phyloP scores from a whole-genome alignment of 306 rosid species.

The Purshia tridentata region DNA sequence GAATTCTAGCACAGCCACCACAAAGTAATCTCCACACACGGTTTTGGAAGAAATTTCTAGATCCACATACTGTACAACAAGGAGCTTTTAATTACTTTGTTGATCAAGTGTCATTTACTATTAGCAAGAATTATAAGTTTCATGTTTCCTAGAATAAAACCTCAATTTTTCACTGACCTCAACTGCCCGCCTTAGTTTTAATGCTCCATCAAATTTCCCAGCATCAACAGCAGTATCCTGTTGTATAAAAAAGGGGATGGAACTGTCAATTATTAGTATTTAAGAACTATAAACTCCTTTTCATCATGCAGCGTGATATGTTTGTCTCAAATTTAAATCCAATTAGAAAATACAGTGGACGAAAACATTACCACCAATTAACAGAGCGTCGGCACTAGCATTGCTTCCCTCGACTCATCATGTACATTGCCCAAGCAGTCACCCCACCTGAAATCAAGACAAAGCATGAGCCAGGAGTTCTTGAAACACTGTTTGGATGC shows the following conservation, averaged over 20 bases:
- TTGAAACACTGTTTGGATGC: constrained; percentile 14
- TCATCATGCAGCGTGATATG: no score
- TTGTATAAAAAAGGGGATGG: constrained; percentile 7
- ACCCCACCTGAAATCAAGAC: constrained; percentile 73
- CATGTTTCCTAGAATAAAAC: no score
- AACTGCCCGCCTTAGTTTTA: constrained; percentile 66
- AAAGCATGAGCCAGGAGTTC: constrained; percentile 35
- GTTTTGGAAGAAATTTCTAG: background rate
- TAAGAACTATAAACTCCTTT: background rate
- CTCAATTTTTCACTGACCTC: constrained; percentile 77
- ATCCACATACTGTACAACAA: no score
- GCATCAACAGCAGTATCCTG: constrained; percentile 96
- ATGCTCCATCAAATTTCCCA: constrained; percentile 87
- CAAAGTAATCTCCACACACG: background rate
- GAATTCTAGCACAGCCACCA: constrained; percentile 10
- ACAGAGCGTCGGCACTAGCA: constrained; percentile 62
- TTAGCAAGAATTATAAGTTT: no score
- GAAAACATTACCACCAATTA: constrained; percentile 71
- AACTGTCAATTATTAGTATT: constrained; percentile 17
- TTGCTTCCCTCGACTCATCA: constrained; percentile 79
- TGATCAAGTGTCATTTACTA: no score
- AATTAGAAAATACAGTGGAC: background rate
- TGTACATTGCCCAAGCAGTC: constrained; percentile 84
- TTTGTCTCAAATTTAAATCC: background rate
- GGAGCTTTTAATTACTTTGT: no score